A percentile compares a stretch with the other conserved stretches of the same genome.
Conservation (phyloP, 139 green algal species). For the Chlorella sp. region DNA sequence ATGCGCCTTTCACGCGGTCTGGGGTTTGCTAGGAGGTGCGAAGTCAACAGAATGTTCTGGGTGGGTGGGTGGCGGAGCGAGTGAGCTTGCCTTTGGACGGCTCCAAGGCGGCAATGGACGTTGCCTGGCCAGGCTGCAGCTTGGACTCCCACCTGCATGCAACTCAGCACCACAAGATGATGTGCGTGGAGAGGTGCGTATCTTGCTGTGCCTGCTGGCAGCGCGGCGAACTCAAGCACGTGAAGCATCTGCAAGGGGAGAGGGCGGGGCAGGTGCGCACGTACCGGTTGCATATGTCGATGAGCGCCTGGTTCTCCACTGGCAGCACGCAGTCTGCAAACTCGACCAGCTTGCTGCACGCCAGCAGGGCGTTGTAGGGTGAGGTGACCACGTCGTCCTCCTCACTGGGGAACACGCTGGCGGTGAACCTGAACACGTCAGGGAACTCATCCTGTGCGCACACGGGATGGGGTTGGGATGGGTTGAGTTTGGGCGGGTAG, state of each 20-base stretch:
- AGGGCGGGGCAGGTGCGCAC: not conserved
- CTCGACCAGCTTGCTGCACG: slow-evolving; percentile 52
- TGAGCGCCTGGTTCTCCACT: slow-evolving; percentile 80
- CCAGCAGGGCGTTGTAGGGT: slow-evolving; percentile 82
- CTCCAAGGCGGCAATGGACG: too few species aligned
- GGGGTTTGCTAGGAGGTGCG: too few species aligned
- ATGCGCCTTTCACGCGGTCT: too few species aligned
- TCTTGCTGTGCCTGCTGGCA: not conserved
- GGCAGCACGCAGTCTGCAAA: slow-evolving; percentile 72
- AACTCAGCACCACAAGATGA: too few species aligned
- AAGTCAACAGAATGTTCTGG: too few species aligned
- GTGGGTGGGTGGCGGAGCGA: too few species aligned
- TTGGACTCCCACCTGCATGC: slow-evolving; percentile 5
- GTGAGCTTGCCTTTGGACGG: too few species aligned
- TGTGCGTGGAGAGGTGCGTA: not conserved
- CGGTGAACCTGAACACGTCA: slow-evolving; percentile 61
- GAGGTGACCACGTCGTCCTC: slow-evolving; percentile 80
- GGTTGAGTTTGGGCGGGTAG: too few species aligned
- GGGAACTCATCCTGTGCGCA: slow-evolving; percentile 76
- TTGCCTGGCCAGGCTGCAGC: not conserved
- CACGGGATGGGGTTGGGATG: too few species aligned
- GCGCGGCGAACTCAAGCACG: too few species aligned
- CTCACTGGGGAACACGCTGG: slow-evolving; percentile 65
- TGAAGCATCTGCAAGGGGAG: not conserved
- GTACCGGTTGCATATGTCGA: slow-evolving; percentile 54